Evolutionary conservation across 2,329 filamentous ascomycete genomes (phyloP), one percentile per base, ranked within the genome.

Genomic region (Aspergillus sojae): DNA sequence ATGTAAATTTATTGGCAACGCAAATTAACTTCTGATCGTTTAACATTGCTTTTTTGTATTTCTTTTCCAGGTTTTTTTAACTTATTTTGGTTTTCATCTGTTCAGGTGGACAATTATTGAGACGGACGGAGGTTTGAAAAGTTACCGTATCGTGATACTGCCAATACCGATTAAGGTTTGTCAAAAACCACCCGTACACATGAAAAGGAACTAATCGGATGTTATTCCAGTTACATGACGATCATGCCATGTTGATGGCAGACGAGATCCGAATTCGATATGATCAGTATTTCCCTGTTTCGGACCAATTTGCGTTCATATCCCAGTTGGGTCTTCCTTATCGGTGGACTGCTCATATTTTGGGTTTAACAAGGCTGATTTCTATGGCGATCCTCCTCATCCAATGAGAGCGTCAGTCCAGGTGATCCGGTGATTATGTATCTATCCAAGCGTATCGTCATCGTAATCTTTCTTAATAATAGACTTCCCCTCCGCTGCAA

Each of bases 21-120:
- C 5, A 54, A 54, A 23, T 39, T 54, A 36, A 54, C n/a, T 54
- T 54, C 52, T 14, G 7, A 26, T 36, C 11, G 14, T 52, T 52
- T 32, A 14, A 14, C 14, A 14, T 39, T 39, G 12, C 12, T n/a
- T 52, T 52, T 52, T 28, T 52, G n/a, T 52, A 19, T 32, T 52
- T 26, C 6, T 16, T 26, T 52, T 52, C 26, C 48, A 52, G 48
- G 48, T 52, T 52, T 52, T 52, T n/a, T 52, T 12, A 4, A 36
- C 34, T 36, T 4, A 9, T 41, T 41, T 41, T 41, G 19, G 16
- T 23, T 54, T 36, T 39, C n/a, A 36, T 36, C 32, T 54, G 52
- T 36, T 54, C 52, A 54, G 52, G 52, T 54, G 52, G 52, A 54
- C 52, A 54, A 21, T 54, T 21, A 54, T 34, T 34, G 52, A 54